These are phyloP conservation scores for Moniliophthora roreri DNA, from an alignment of 1,284 basidiomycete genomes.

Conservation along the genomic window DNA sequence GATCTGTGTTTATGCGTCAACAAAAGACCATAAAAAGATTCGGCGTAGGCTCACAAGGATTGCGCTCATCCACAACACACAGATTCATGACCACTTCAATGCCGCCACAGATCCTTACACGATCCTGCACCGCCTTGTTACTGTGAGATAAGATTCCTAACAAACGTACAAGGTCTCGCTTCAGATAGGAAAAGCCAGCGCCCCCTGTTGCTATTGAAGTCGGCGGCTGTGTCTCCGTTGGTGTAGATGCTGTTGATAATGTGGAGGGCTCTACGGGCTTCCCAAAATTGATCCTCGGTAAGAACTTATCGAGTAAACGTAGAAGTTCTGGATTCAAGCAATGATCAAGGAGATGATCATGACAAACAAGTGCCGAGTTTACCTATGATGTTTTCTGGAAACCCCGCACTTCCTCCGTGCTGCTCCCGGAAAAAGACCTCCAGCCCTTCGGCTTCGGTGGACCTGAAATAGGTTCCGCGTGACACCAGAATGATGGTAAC, in stretches of 20 bases:
- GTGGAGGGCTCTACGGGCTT: slow-evolving; percentile 41
- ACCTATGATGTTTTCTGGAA: slow-evolving; percentile 66
- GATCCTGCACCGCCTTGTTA: slow-evolving; percentile 67
- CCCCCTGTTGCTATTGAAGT: slow-evolving; percentile 29
- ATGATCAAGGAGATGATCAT: slow-evolving; percentile 10
- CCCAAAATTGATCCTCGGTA: slow-evolving; percentile 79
- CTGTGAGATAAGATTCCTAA: slow-evolving; percentile 73
- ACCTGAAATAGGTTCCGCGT: slow-evolving; percentile 17
- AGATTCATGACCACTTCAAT: slow-evolving; percentile 81
- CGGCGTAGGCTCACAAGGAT: slow-evolving; percentile 67
- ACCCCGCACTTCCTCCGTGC: slow-evolving; percentile 39
- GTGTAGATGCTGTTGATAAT: slow-evolving; percentile 8
- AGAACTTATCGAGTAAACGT: slow-evolving; percentile 65
- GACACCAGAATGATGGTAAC: slow-evolving; percentile 55
- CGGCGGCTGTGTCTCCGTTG: slow-evolving; percentile 20
- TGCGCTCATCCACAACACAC: slow-evolving; percentile 87
- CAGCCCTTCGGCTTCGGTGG: slow-evolving; percentile 25
- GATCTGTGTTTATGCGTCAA: slow-evolving; percentile 46
- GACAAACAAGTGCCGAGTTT: slow-evolving; percentile 24
- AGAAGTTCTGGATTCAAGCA: slow-evolving; percentile 55
- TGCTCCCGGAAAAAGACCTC: slow-evolving; percentile 45
- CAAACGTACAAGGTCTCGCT: slow-evolving; percentile 81
- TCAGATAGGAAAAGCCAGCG: slow-evolving; percentile 77
- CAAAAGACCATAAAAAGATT: slow-evolving; percentile 2
- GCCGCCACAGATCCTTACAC: slow-evolving; percentile 66